These are phyloP conservation scores for Acacia crassicarpa DNA, from an alignment of 306 rosid species.

Conservation along the genomic window DNA sequence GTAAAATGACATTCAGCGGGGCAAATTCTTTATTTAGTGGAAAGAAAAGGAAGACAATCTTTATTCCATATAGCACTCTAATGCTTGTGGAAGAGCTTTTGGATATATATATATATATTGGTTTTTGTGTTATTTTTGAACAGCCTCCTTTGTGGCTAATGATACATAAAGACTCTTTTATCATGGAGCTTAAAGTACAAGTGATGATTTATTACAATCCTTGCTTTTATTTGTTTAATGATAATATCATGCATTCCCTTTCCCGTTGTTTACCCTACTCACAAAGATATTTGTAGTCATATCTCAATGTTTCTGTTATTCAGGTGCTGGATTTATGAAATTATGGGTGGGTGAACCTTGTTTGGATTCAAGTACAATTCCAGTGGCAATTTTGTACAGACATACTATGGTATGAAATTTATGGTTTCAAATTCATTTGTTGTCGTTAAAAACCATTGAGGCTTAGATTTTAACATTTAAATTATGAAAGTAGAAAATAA, in stretches of 20 bases:
- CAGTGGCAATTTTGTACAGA: conserved; percentile 68
- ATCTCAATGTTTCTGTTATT: conserved; percentile 30
- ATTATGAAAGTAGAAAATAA: background rate
- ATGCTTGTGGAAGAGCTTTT: background rate
- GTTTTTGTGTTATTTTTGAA: background rate
- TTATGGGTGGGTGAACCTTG: conserved; percentile 74
- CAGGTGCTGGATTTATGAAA: conserved; percentile 61
- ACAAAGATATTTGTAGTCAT: conserved; percentile 5
- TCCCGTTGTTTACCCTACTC: conserved; percentile 19
- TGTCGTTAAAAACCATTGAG: conserved; percentile 7
- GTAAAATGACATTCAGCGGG: background rate
- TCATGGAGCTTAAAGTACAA: conserved; percentile 16
- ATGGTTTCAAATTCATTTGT: conserved; percentile 1
- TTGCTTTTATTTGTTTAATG: conserved; percentile 12
- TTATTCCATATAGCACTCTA: background rate
- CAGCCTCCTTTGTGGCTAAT: background rate
- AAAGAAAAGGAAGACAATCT: background rate
- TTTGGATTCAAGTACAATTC: conserved; percentile 45
- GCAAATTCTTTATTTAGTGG: background rate
- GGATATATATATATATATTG: too few relatives aligned
- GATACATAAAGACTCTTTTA: background rate
- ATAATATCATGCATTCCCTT: conserved; percentile 14
- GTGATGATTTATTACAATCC: conserved; percentile 4
- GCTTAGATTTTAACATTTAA: background rate
- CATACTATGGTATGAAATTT: conserved; percentile 48